Base-by-base conservation (phyloP, 257 asterid species). In the Solanum dulcamara region DNA sequence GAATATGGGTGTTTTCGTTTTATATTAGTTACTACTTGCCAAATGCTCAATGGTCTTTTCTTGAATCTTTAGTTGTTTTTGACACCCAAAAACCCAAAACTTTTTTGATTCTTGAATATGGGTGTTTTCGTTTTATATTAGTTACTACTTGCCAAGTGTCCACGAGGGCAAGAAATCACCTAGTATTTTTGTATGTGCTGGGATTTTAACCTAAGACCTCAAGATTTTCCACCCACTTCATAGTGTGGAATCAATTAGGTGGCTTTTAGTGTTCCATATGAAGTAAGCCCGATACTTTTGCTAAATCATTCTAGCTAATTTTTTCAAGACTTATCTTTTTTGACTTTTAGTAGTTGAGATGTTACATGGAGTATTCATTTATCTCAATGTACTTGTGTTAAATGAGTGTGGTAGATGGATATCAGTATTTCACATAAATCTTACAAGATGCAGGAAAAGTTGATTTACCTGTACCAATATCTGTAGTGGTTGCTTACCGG, bases 21-120 rank as follows among this genome's bases (percentile, higher is more conserved):
- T 71, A 55, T 55, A 1, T 55, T 55, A 20, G 62, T 20, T 53
- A 53, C 1, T 2, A 53, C 30, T 50, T 50, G 57, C 62, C 98
- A 92, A 92, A 94, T 92, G 71, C 84, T 94, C 81, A 89, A 88
- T 90, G 98, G 97, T 93, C 26, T 59, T 66, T 48, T 24, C 57
- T 60, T 44, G 55, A 38, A 38, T 50, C 10, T 0, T 15, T 17
- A 15, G 57, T 50, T 50, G 57, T 17, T 50, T 50, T 50, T 48
- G 20, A 48, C 55, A 14, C 55, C 53, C 33, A 38, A n/a, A n/a
- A n/a, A n/a, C n/a, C n/a, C 40, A 64, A 18, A 12, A 20, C 22
- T 38, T 38, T 28, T 71, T 71, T 15, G n/a, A 71, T 37, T 71
- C 80, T 71, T 71, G 33, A 71, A 71, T 38, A 11, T 37, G 70